These are phyloP conservation scores for Penicillium thymicola DNA, from an alignment of 2,329 filamentous ascomycete genomes.

Conservation along the genomic window DNA sequence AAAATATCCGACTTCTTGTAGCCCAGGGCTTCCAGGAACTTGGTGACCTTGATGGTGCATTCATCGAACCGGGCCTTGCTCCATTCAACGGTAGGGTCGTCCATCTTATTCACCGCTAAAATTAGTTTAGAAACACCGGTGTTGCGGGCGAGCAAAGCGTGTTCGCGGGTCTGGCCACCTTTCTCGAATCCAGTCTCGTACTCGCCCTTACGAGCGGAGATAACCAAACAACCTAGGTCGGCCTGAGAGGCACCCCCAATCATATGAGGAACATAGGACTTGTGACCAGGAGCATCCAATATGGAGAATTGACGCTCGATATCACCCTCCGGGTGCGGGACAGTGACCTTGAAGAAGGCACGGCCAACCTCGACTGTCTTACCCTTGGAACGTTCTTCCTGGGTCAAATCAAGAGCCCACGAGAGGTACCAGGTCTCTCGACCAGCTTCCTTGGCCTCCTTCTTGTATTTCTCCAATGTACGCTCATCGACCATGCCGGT, in stretches of 20 bases:
- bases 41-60: conserved; percentile 81
- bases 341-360: conserved; percentile 83
- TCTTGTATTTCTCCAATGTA: conserved; percentile 97
- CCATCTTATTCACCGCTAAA: conserved; percentile 58
- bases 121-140: conserved; percentile 51
- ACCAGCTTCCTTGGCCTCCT: conserved; percentile 90
- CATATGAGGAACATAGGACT: conserved; percentile 98
- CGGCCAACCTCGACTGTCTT: conserved; percentile 98
- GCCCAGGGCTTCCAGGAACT: conserved; percentile 86
- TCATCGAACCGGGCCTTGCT: conserved; percentile 89
- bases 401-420: conserved; percentile 95
- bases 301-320: conserved; percentile 96
- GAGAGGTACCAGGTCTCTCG: conserved; percentile 99
- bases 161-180: conserved; percentile 94
- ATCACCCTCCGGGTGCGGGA: conserved; percentile 36
- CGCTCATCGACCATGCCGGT: conserved; percentile 99
- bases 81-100: conserved; percentile 95
- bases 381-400: conserved; percentile 92
- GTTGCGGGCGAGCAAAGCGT: conserved; percentile 96
- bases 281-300: conserved; percentile 93
- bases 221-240: conserved; percentile 91
- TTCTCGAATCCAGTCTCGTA: conserved; percentile 98
- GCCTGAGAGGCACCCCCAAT: conserved; percentile 92
- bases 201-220: conserved; percentile 94
- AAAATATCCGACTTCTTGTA: conserved; percentile 94